Base-by-base conservation (phyloP, 257 asterid species). In the Solanum etuberosum region DNA sequence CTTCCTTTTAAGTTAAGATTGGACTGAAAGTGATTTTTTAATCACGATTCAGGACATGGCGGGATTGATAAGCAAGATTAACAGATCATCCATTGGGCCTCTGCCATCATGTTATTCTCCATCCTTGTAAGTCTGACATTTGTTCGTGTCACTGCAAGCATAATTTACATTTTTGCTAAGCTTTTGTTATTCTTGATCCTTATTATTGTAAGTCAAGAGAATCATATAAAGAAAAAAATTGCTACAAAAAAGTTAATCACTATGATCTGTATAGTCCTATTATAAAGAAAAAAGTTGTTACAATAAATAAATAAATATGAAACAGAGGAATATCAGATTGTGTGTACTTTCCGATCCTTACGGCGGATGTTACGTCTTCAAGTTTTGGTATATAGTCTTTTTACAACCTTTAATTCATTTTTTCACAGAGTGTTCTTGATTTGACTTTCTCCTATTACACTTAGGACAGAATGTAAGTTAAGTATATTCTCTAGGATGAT, bases 61-160 rank as follows among this genome's bases (percentile, higher is more conserved):
- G 5, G 99, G 99, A 86, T 86, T 97, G 76, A 96, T 97, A 90
- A 97, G 99, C 92, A 97, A 97, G 93, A 95, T 97, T 86, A 97
- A 97, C 87, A 90, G 99, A 88, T 96, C 99, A 29, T 97, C 99
- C 23, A 96, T 97, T n/a, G 99, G 99, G 80, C 98, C 99, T 81
- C 89, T 97, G 91, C 99, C 99, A 71, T 90, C 99, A n/a, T 96
- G 98, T 91, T 97, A 97, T 93, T 96, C 99, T 84, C 97, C 98
- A 68, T 90, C 92, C 89, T 88, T 97, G 99, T 97, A 92, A 95
- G 99, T 91, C 86, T 51, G 29, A n/a, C 67, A 80, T 80, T 29
- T 46, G 85, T 80, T 80, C 8, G 67, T 80, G 57, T 40, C 35
- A 3, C 34, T 76, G 83, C 57, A 76, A 23, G 83, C 83, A 38